phyloP scores from a whole-genome alignment of 148 eudicot species.

The Cornus kousa region DNA sequence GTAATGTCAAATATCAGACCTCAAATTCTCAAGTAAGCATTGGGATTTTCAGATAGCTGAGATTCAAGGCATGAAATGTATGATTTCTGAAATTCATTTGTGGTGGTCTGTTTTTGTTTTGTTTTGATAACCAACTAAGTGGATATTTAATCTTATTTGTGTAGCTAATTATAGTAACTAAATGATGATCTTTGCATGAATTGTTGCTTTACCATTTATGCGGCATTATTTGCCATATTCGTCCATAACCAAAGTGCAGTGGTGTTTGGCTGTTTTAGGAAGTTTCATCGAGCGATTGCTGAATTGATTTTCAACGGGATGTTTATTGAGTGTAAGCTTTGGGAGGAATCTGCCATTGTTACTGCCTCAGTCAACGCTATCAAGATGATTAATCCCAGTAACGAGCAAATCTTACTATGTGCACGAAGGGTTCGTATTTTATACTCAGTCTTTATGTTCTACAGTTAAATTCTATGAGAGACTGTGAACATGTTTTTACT shows the following conservation, averaged over 20 bases:
- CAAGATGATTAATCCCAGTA: conserved; percentile 51
- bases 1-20: too few relatives aligned
- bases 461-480: background rate
- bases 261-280: conserved; percentile 32
- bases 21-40: too few relatives aligned
- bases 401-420: conserved; percentile 40
- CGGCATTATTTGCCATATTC: background rate
- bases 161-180: background rate
- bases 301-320: conserved; percentile 42
- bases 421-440: conserved; percentile 52
- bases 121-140: background rate
- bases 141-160: background rate
- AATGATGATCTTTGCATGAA: background rate
- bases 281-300: conserved; percentile 50
- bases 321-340: conserved; percentile 50
- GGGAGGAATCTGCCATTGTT: conserved; percentile 69
- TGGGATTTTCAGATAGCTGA: too few relatives aligned
- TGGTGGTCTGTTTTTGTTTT: background rate
- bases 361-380: conserved; percentile 48
- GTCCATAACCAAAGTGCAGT: background rate
- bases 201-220: background rate
- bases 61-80: background rate
- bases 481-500: background rate
- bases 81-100: too few relatives aligned
- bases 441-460: background rate